Conservation (phyloP, 179 eudicot genomes). For the Silene noctiflora region DNA sequence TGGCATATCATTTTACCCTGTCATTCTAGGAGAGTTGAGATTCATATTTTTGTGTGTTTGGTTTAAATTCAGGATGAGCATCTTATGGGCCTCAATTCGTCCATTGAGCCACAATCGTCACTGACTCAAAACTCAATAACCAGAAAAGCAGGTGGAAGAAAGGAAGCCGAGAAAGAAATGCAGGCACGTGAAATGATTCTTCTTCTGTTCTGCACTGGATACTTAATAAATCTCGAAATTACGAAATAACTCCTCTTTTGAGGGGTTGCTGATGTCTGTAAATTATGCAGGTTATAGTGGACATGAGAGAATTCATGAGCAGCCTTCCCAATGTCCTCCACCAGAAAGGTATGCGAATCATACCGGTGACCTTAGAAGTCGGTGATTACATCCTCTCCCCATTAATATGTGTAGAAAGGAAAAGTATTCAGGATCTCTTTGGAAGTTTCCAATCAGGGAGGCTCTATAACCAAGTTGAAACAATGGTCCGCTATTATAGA, state of each 20-base stretch:
- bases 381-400: conserved; percentile 98
- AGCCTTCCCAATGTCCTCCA: conserved; percentile 98
- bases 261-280: neutral
- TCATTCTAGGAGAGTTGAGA: neutral
- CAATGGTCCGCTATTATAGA: conserved; percentile 84
- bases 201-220: neutral
- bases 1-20: neutral
- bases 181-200: conserved; percentile 46
- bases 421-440: conserved; percentile 91
- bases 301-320: conserved; percentile 99
- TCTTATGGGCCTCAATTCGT: conserved; percentile 51
- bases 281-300: conserved; percentile 74
- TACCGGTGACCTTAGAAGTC: conserved; percentile 92
- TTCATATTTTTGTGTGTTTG: neutral
- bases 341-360: conserved; percentile 92
- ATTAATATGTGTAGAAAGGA: conserved; percentile 84
- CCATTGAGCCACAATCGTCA: conserved; percentile 48
- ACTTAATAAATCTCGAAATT: neutral
- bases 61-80: conserved; percentile 58
- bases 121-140: conserved; percentile 63
- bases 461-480: conserved; percentile 88
- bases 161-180: conserved; percentile 71
- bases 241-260: neutral
- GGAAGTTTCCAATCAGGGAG: conserved; percentile 92
- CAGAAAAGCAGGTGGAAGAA: conserved; percentile 96